Base-by-base conservation (phyloP, 805 yeast species). In the Osmozyma mogii region DNA sequence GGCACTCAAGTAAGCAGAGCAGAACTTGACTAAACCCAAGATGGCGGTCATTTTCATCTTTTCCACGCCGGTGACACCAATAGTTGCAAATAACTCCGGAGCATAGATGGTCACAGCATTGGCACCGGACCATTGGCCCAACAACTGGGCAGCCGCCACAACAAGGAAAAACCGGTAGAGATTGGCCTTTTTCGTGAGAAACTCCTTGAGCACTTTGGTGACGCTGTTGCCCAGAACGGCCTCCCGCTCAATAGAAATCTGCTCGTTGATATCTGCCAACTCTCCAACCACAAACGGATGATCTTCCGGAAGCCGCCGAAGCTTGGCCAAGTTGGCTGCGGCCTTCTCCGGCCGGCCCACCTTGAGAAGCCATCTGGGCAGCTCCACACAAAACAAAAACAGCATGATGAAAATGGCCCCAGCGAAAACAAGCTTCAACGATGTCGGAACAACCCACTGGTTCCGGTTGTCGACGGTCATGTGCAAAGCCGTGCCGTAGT, bases 401-500 rank as follows among this genome's bases (percentile, higher is more conserved):
- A 16, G 9, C 15, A 5, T n/a, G 25, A 22, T 13, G 9, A 11
- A 11, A n/a, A 22, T 22, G 6, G 14, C 4, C 10, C 15, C 25
- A 5, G 25, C 25, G 5, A 22, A 8, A 11, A 22, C 11, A 9
- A 22, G 7, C 25, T 22, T 22, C 10, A 22, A 5, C 15, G 15
- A 6, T 9, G 25, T 22, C 4, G 25, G 25, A 11, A 11, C 9
- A 5, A 22, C 25, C 25, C 25, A 22, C 9, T 6, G 25, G 15
- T 11, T 13, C 9, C 25, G 25, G 6, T n/a, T 10, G 10, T 11
- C 14, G 25, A 5, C 9, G 15, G 25, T 4, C 6, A 22, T 22
- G 25, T 22, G 25, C 6, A 22, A 9, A 14, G 25, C 25, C 14
- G 25, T 22, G 25, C 25, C 25, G 25, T 22, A 22, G 11, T 28